Conservation (phyloP, 768 basidiomycete species). For the Pleurotus tuber-regium region DNA sequence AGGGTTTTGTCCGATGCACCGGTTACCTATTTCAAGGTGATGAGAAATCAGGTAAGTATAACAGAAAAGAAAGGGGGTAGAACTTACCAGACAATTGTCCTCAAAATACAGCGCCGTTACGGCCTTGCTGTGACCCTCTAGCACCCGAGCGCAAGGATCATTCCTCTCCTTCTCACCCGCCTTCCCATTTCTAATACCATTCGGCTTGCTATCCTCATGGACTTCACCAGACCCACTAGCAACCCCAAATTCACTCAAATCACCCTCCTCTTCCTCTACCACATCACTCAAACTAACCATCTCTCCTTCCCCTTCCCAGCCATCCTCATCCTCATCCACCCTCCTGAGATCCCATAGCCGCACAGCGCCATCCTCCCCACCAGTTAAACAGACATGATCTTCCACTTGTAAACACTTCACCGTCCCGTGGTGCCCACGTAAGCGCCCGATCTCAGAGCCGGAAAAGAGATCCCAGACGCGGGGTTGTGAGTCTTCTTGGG, state of each 20-base stretch:
- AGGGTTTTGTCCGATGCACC: conserved; percentile 98
- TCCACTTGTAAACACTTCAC: conserved; percentile 95
- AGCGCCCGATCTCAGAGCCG: conserved; percentile 81
- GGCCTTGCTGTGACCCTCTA: conserved; percentile 92
- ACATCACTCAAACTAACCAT: conserved; percentile 61
- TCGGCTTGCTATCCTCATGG: conserved; percentile 33
- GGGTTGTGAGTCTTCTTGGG: conserved; percentile 82
- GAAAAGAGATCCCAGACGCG: conserved; percentile 94
- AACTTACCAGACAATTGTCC: conserved; percentile 82
- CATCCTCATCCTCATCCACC: conserved; percentile 71
- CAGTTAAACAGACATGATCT: conserved; percentile 86
- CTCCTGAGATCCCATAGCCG: conserved; percentile 88
- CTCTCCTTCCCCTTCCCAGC: conserved; percentile 47
- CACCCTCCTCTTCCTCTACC: conserved; percentile 59
- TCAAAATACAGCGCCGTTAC: conserved; percentile 96
- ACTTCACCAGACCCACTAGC: background rate
- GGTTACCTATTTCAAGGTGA: conserved; percentile 88
- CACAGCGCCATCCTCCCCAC: conserved; percentile 82
- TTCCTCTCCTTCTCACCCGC: conserved; percentile 37
- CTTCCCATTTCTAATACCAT: conserved; percentile 37
- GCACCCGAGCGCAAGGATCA: conserved; percentile 64
- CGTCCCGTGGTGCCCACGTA: conserved; percentile 76
- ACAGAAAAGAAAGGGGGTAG: background rate
- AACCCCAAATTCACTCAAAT: conserved; percentile 33
- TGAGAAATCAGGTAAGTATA: background rate